Evolutionary conservation across 495 filamentous ascomycete genomes (phyloP), one percentile per base, ranked within the genome.

Genomic region (Penicilliopsis zonata): DNA sequence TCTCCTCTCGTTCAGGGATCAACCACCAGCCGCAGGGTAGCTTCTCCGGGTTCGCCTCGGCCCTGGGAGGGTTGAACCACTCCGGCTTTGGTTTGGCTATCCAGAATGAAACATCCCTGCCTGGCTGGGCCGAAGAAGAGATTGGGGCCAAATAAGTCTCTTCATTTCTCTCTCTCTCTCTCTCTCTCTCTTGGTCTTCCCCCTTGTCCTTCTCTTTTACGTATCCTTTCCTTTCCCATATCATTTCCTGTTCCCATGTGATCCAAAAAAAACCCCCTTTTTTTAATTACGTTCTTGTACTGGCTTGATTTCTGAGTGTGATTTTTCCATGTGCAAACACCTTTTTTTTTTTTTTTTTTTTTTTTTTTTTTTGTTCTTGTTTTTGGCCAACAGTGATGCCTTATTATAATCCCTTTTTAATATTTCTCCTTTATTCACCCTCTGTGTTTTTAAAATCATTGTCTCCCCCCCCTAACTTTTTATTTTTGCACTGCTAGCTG

Each of bases 61-160:
- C 64, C 13, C 61, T 74, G 3, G 65, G 70, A 32, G 70, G 70
- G 18, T 57, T 74, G 31, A 72, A 69, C 38, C 67, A 67, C 43
- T 52, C 60, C n/a, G 66, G 65, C 9, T 75, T 69, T 42, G 76
- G 76, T 15, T 50, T 81, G 19, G 76, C 70, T 21, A 71, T 80
- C 41, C 70, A 76, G 35, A 72, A 67, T 40, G 74, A 74, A 42
- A 72, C 60, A 34, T 72, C 70, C 33, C 64, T 83, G 38, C 67
- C 67, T 13, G 76, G 78, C 14, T 83, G 78, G 73, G 70, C 70
- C 24, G 73, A 78, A 54, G 72, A 76, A 44, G 71, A 74, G 48
- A 65, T 67, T 38, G 63, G 63, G 29, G 69, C 69, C 31, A 68
- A 72, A 57, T 72, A 58, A 58, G 41, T 33, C 34, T 30, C 28